Evolutionary conservation across 2,329 filamentous ascomycete genomes (phyloP).

Genomic region (Arthrobotrys pseudoclavata): DNA sequence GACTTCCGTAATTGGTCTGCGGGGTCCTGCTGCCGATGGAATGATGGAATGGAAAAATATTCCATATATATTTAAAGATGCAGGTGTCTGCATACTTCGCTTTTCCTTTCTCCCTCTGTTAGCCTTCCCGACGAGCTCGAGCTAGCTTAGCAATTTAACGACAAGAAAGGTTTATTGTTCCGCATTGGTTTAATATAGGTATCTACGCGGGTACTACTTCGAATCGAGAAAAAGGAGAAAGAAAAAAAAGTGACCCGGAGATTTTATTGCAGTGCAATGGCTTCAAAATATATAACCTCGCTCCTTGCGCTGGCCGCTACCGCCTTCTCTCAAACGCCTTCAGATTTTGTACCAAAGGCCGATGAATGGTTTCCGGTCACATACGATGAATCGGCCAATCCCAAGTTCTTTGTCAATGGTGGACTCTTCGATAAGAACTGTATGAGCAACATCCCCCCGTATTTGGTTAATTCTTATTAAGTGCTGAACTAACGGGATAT

Average conservation of each 20-base stretch:
- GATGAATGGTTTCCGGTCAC: conserved; percentile 37
- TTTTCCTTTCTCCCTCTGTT: neutral
- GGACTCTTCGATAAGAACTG: conserved; percentile 43
- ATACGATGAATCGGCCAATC: conserved; percentile 34
- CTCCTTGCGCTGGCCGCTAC: conserved; percentile 37
- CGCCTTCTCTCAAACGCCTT: conserved; percentile 44
- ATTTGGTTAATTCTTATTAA: neutral
- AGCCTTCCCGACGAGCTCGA: conserved; percentile 12
- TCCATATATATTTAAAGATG: neutral
- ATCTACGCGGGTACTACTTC: neutral
- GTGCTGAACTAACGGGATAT: neutral
- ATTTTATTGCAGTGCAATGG: conserved; percentile 36
- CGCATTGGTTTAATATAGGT: neutral
- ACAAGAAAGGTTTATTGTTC: conserved; percentile 1
- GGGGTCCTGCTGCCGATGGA: conserved; percentile 3
- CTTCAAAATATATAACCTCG: conserved; percentile 22
- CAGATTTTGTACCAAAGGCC: conserved; percentile 27
- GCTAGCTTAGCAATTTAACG: neutral
- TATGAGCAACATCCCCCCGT: neutral
- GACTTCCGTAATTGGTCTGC: conserved; percentile 18
- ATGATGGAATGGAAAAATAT: neutral
- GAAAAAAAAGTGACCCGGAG: neutral
- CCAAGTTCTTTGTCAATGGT: conserved; percentile 41
- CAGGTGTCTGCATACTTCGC: neutral
- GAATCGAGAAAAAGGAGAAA: neutral